A percentile compares a stretch with the other conserved stretches of the same genome.
These are phyloP conservation scores for Stromatinia cepivora DNA, from an alignment of 2,329 filamentous ascomycete genomes.

Conservation along the genomic window DNA sequence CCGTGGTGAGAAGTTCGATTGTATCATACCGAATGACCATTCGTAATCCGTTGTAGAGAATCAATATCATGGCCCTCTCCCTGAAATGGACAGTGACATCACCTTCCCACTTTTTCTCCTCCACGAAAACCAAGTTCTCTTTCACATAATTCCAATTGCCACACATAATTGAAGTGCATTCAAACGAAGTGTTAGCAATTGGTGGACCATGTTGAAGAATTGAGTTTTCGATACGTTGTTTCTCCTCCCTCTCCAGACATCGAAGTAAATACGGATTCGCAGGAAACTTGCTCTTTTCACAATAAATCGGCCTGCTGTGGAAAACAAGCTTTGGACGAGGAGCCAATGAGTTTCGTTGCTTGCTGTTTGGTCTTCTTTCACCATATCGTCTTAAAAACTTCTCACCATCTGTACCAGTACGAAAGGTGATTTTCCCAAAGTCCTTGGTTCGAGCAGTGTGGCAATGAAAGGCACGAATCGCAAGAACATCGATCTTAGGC, in stretches of 20 bases:
- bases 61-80: slow-evolving; percentile 46
- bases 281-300: slow-evolving; percentile 31
- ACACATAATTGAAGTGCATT: slow-evolving; percentile 42
- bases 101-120: slow-evolving; percentile 45
- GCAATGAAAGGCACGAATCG: slow-evolving; percentile 47
- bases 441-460: slow-evolving; percentile 46
- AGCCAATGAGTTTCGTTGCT: neutral
- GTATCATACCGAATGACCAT: slow-evolving; percentile 44
- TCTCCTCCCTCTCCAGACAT: slow-evolving; percentile 33
- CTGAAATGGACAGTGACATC: slow-evolving; percentile 44
- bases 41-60: slow-evolving; percentile 45
- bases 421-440: slow-evolving; percentile 50
- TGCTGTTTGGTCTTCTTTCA: slow-evolving; percentile 20
- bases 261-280: slow-evolving; percentile 32
- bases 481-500: slow-evolving; percentile 42
- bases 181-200: slow-evolving; percentile 38
- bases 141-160: slow-evolving; percentile 48
- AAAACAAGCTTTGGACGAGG: slow-evolving; percentile 24
- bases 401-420: slow-evolving; percentile 44
- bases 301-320: slow-evolving; percentile 32
- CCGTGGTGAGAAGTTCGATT: slow-evolving; percentile 44
- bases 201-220: slow-evolving; percentile 18
- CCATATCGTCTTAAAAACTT: slow-evolving; percentile 46
- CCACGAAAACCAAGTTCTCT: slow-evolving; percentile 44
- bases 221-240: slow-evolving; percentile 16